Evolutionary conservation across 441 rosid genomes (phyloP), one percentile per base, ranked within the genome.

Genomic region (Croton laevigatus): DNA sequence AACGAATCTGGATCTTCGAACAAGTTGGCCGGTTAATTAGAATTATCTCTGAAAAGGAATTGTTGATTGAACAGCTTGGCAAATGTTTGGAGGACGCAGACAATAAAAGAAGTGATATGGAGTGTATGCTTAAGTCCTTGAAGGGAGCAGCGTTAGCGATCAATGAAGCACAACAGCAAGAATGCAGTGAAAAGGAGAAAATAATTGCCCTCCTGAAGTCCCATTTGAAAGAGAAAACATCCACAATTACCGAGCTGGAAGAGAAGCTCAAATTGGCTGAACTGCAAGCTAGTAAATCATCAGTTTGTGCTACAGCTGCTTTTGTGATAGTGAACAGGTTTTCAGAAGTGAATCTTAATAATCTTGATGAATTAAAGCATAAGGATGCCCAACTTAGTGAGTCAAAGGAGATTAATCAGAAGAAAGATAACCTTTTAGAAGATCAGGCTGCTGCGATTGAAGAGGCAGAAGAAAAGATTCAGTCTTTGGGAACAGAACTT

Each of bases 101-200:
- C 73, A 75, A 79, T 63, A 91, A 87, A 78, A 80, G 79, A 79
- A 78, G 75, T 75, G 92, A 94, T 71, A 82, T 94, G 76, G 98
- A 96, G 69, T 81, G 82, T 81, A 91, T 88, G 96, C 83, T 96
- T 74, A 84, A 83, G 76, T 88, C 99, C 81, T 83, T 96, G 81
- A 87, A 91, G 80, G 93, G 92, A 59, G 99, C 98, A 67, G 87
- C 96, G 63, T 53, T 91, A 72, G 90, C 84, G 49, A 90, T 96
- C 51, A 89, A 84, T 71, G 98, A 94, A 89, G 93, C 97, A 48
- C 92, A 91, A 71, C 94, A 88, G 85, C 93, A 83, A 77, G 98
- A 91, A 72, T 86, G 82, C 77, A 75, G 79, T 71, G 95, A 90
- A 77, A 96, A 88, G 71, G 98, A 94, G 82, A 82, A 73, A 51